Evolutionary conservation across 2,329 filamentous ascomycete species (phyloP), one percentile per base, ranked within the genome.

Genomic region (Microcera coccophila): DNA sequence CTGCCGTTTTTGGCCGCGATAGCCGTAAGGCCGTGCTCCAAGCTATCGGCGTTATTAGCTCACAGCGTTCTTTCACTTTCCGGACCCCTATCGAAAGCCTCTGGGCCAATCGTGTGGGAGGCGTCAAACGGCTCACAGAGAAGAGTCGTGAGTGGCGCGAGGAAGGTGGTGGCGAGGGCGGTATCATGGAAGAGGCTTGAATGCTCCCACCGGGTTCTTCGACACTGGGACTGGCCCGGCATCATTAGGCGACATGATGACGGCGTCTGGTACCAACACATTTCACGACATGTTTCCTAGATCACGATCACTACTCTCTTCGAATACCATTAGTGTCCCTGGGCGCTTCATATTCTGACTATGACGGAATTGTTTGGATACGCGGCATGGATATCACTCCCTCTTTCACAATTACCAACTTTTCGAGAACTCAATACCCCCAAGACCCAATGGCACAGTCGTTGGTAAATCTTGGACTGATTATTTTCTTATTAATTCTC

Each of bases 1-100:
- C 93, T 2, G 90, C 90, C 2, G 88, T 97, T 2, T 98, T 98
- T 62, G 85, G 87, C 8, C 82, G 93, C 28, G 93, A 98, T 63
- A 93, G 87, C 44, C 84, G 93, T 58, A 98, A 98, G 71, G 89
- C 91, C 4, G 90, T 98, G 2, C 75, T 98, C 18, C 93, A 98
- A 65, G 89, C 90, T 14, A 97, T 98, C 53, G 91, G 93, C 5
- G 90, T 97, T 48, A 96, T 98, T 56, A 93, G 87, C 60, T 94
- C 87, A 5, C 93, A 98, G 68, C 80, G 93, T 36, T 90, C 86
- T 10, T 95, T 91, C 62, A 97, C 93, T 1, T 96, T 91, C 76
- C 82, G 91, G 39, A 93, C 90, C 2, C 82, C 89, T 0, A 85
- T 91, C 5, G 93, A 98, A 71, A 81, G 82, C 22, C 76, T 97